Evolutionary conservation across 2,329 filamentous ascomycete genomes (phyloP).

Genomic region (Scedosporium boydii): DNA sequence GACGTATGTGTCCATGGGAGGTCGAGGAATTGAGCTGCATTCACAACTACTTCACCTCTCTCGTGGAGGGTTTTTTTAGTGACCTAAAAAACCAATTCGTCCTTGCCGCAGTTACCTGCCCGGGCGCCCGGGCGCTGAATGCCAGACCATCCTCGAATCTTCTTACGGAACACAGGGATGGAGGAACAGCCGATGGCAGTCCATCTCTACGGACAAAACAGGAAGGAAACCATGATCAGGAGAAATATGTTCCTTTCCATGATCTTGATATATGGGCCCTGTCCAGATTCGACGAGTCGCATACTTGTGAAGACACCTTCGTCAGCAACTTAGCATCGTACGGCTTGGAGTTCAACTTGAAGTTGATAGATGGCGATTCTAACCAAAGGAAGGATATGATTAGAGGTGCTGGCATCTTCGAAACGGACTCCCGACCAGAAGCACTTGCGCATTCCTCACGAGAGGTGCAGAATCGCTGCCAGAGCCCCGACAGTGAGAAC

Average conservation of each 20-base stretch:
- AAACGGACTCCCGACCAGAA: neutral
- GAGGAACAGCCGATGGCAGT: neutral
- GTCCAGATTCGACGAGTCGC: neutral
- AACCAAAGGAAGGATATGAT: neutral
- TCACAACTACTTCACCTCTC: neutral
- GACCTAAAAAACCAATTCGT: neutral
- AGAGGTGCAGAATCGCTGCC: neutral
- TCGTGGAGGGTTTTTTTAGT: neutral
- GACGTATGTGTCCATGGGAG: neutral
- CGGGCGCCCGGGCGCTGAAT: neutral
- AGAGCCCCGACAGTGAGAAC: neutral
- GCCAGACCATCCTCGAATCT: neutral
- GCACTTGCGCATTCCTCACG: neutral
- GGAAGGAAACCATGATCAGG: neutral
- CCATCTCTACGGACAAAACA: neutral
- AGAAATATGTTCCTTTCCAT: neutral
- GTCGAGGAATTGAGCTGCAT: constrained; percentile 1
- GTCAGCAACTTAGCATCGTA: neutral
- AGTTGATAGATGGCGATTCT: neutral
- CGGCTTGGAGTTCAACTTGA: neutral
- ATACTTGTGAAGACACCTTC: neutral
- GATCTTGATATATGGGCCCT: neutral
- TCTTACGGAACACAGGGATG: neutral
- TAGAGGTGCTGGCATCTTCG: neutral
- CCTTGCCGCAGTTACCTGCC: neutral